Conservation (phyloP, 1,139 yeast species). For the Debaryomyces sp. region DNA sequence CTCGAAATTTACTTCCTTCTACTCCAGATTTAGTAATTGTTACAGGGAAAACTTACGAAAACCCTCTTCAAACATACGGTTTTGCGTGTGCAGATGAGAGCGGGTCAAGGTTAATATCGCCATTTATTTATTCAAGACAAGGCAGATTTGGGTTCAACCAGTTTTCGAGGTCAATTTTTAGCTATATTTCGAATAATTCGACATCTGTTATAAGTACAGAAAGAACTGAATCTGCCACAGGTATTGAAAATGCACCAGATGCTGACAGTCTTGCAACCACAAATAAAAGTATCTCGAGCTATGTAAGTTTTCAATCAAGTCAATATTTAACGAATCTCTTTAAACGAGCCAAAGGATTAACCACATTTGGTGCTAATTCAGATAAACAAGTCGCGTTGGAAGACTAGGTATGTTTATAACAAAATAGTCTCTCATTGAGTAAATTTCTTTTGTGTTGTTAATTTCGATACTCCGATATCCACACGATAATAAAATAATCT, state of each 20-base stretch:
- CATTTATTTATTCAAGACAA: conserved; percentile 17
- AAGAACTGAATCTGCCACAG: background rate
- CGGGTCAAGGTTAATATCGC: conserved; percentile 2
- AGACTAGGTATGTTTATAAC: background rate
- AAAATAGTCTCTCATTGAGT: background rate
- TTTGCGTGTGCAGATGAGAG: conserved; percentile 14
- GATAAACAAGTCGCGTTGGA: conserved; percentile 5
- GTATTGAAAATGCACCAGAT: background rate
- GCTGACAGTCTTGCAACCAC: conserved; percentile 1
- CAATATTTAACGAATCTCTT: conserved; percentile 10
- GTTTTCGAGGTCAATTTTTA: conserved; percentile 18
- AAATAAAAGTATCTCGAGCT: conserved; percentile 8
- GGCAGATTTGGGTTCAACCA: conserved; percentile 22
- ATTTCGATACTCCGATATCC: conserved; percentile 1
- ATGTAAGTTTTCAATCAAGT: conserved; percentile 8
- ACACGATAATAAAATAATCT: conserved; percentile 5
- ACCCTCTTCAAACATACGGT: conserved; percentile 15
- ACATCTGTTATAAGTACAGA: background rate
- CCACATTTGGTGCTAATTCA: conserved; percentile 16
- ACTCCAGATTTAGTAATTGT: conserved; percentile 19
- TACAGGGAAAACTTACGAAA: conserved; percentile 12
- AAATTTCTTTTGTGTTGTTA: conserved; percentile 1
- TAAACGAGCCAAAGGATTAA: conserved; percentile 10
- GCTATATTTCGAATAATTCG: conserved; percentile 13
- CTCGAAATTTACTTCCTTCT: conserved; percentile 16